Evolutionary conservation across 805 yeast genomes (phyloP).

Genomic region (Ogataea siamensis): DNA sequence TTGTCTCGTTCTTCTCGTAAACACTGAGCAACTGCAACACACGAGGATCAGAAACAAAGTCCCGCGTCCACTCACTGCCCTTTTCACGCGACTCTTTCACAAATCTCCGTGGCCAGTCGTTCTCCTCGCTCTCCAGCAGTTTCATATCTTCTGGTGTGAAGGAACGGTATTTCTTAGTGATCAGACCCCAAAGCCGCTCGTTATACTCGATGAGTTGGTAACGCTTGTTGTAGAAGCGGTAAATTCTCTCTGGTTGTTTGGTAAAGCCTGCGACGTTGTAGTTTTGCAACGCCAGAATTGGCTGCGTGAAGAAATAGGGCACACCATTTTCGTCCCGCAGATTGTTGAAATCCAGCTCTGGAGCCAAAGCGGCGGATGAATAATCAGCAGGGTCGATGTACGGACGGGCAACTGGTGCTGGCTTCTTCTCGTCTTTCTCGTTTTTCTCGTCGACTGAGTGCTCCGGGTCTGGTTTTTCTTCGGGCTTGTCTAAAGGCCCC

Average conservation of each 20-base stretch:
- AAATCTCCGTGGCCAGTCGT: constrained; percentile 88
- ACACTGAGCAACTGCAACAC: constrained; percentile 53
- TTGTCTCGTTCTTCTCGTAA: constrained; percentile 28
- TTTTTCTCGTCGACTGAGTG: constrained; percentile 17
- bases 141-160: constrained; percentile 44
- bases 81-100: constrained; percentile 69
- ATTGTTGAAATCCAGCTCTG: constrained; percentile 48
- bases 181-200: constrained; percentile 27
- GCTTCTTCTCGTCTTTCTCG: constrained; percentile 24
- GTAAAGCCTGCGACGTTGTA: constrained; percentile 79
- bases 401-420: constrained; percentile 54
- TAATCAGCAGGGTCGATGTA: constrained; percentile 64
- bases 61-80: constrained; percentile 86
- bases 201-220: constrained; percentile 38
- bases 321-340: constrained; percentile 37
- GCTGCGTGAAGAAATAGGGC: constrained; percentile 70
- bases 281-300: constrained; percentile 70
- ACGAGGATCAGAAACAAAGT: constrained; percentile 66
- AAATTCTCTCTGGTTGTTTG: constrained; percentile 71
- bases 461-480: constrained; percentile 4
- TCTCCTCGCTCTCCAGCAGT: constrained; percentile 61
- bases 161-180: constrained; percentile 48
- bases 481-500: constrained; percentile 70
- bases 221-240: constrained; percentile 74
- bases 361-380: constrained; percentile 50